phyloP scores from a whole-genome alignment of 768 basidiomycete genomes.

The Russula griseocarnosa region DNA sequence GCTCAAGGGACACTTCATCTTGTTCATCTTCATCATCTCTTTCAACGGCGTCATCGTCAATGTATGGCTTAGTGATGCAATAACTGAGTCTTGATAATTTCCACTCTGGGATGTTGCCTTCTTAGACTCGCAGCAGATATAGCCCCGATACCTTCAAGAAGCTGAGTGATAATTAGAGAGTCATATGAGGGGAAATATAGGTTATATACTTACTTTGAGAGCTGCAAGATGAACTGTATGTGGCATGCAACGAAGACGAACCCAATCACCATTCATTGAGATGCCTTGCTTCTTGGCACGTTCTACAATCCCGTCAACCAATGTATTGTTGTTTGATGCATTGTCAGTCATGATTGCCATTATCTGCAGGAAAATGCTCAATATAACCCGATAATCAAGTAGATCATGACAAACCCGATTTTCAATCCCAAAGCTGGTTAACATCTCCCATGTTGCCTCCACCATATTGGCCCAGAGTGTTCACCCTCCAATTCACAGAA shows the following conservation, averaged over 20 bases:
- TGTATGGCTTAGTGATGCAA: too few relatives aligned
- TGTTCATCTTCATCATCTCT: not conserved
- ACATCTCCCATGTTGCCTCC: too few relatives aligned
- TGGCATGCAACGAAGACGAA: not conserved
- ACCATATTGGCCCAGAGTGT: too few relatives aligned
- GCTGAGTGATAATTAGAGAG: not conserved
- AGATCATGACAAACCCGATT: too few relatives aligned
- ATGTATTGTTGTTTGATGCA: not conserved
- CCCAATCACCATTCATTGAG: not conserved
- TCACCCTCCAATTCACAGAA: not conserved
- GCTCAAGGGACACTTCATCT: not conserved
- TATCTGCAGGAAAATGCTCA: not conserved
- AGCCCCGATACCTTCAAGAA: not conserved
- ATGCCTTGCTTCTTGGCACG: too few relatives aligned
- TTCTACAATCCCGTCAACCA: not conserved
- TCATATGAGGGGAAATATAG: too few relatives aligned
- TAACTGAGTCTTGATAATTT: not conserved
- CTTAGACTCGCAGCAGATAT: not conserved
- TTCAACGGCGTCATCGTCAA: too few relatives aligned
- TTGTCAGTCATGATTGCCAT: not conserved
- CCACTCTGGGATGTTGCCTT: not conserved
- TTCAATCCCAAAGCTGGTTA: too few relatives aligned
- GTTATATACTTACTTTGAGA: not conserved
- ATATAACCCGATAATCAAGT: too few relatives aligned
- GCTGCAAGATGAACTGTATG: conserved; percentile 1